Percentiles rank a stretch among this genome's conserved stretches.
phyloP scores from a whole-genome alignment of 2,329 filamentous ascomycete species.

The Colletotrichum endophyticum region DNA sequence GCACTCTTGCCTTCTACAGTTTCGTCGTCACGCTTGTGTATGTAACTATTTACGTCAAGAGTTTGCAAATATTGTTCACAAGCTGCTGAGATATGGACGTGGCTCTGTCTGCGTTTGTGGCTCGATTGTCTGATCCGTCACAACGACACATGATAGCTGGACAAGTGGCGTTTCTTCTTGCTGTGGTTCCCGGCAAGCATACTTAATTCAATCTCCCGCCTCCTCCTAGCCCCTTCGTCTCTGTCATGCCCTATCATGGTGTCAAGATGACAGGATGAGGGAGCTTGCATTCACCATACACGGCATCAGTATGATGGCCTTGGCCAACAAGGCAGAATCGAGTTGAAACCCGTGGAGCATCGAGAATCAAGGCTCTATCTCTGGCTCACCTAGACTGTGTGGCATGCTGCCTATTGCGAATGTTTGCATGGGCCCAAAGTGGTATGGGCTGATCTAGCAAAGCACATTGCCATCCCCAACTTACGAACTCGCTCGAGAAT shows the following conservation, averaged over 20 bases:
- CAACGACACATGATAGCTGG: neutral
- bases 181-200: neutral
- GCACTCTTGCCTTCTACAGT: neutral
- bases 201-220: neutral
- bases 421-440: neutral
- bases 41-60: neutral
- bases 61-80: neutral
- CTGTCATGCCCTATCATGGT: neutral
- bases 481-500: neutral
- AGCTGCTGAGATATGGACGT: neutral
- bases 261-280: neutral
- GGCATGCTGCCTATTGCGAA: neutral
- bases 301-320: neutral
- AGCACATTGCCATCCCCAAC: neutral
- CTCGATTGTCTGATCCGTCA: neutral
- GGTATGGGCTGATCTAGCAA: neutral
- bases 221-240: neutral
- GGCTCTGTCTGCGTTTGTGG: neutral
- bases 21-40: neutral
- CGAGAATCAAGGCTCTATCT: neutral
- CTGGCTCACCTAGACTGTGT: neutral
- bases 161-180: neutral
- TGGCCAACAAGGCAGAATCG: neutral
- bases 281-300: neutral
- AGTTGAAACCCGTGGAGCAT: neutral